These are phyloP conservation scores for Nemania diffusa DNA, from an alignment of 2,329 filamentous ascomycete species.

Conservation along the genomic window DNA sequence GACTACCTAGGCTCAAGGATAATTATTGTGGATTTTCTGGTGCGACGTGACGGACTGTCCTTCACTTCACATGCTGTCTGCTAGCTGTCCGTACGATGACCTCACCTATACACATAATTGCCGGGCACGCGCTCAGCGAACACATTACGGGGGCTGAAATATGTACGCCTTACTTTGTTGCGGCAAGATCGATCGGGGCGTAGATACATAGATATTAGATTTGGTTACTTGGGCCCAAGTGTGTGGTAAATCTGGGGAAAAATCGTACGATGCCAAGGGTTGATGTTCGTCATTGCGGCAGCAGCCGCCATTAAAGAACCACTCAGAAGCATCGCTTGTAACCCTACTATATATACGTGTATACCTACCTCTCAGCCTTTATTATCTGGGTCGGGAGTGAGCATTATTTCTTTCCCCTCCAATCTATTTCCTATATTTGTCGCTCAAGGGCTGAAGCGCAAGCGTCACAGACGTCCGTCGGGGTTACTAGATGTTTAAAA, in stretches of 20 bases:
- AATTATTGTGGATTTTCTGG: not conserved
- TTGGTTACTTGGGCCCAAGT: constrained; percentile 20
- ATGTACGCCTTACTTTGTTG: constrained; percentile 6
- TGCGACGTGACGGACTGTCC: not conserved
- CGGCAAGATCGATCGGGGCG: constrained; percentile 17
- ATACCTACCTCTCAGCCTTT: not conserved
- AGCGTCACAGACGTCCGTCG: not conserved
- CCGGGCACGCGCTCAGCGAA: constrained; percentile 21
- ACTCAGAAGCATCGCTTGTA: constrained; percentile 10
- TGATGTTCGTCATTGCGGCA: constrained; percentile 38
- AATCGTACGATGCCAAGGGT: constrained; percentile 40
- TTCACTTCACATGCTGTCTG: constrained; percentile 3
- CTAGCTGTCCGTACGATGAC: constrained; percentile 18
- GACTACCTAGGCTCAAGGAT: not conserved
- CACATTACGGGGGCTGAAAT: not conserved
- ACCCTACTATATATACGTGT: not conserved
- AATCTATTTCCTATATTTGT: constrained; percentile 1
- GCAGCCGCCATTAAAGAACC: constrained; percentile 28
- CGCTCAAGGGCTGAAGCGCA: not conserved
- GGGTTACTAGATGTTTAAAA: not conserved
- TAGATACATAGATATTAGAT: not conserved
- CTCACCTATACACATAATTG: constrained; percentile 10
- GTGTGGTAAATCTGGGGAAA: constrained; percentile 35
- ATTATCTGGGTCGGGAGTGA: not conserved
- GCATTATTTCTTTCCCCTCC: not conserved